phyloP scores from a whole-genome alignment of 208 protist species.

The Crithidia mellificae region DNA sequence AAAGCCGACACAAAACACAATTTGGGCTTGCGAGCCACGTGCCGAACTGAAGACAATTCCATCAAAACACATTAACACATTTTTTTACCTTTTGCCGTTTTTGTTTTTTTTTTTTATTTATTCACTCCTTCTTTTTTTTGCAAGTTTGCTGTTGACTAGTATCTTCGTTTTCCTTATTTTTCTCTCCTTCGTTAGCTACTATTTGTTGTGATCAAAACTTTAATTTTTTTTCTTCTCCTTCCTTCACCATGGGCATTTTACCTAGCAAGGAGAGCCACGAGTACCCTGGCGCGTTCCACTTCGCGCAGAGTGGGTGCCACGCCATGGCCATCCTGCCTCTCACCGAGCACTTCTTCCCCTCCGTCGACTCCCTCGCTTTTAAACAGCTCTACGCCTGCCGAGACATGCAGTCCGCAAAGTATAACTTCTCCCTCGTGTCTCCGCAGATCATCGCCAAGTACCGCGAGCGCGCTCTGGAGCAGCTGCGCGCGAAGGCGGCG shows the following conservation, averaged over 20 bases:
- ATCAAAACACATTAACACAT: neutral
- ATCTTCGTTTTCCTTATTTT: no score
- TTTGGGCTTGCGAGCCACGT: no score
- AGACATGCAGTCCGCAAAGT: conserved; percentile 56
- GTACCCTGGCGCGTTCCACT: conserved; percentile 44
- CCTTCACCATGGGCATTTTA: conserved; percentile 48
- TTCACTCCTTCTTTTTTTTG: no score
- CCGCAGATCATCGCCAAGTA: conserved; percentile 34
- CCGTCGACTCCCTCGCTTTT: conserved; percentile 52
- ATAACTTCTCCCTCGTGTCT: conserved; percentile 50
- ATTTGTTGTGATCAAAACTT: conserved; percentile 5
- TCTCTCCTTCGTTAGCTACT: neutral
- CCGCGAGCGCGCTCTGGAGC: conserved; percentile 20
- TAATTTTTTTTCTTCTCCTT: conserved; percentile 22
- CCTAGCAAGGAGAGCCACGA: conserved; percentile 60
- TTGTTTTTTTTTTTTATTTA: no score
- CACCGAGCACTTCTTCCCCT: conserved; percentile 66
- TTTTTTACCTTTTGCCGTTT: no score
- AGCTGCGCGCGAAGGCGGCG: conserved; percentile 7
- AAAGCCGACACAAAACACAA: neutral
- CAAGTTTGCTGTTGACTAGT: no score
- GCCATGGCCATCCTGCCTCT: conserved; percentile 45
- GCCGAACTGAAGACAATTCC: neutral
- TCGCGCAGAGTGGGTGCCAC: conserved; percentile 45
- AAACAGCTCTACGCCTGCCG: conserved; percentile 54